Conservation (phyloP, 225 moss, liverwort and hornwort species). For the Marchantia polymorpha region DNA sequence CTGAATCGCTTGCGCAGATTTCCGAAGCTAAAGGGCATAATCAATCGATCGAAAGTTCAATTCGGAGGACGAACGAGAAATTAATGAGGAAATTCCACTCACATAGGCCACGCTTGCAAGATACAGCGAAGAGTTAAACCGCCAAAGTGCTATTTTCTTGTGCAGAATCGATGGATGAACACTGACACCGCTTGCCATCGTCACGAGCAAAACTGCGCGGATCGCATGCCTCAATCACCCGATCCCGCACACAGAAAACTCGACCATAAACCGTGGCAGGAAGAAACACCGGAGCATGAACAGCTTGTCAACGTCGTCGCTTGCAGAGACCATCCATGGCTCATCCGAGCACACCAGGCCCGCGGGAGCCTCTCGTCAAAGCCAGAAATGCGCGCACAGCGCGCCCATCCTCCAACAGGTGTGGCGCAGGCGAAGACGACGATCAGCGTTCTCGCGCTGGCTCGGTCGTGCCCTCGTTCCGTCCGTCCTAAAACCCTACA, state of each 20-base stretch:
- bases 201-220: slow-evolving; percentile 1
- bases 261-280: slow-evolving; percentile 12
- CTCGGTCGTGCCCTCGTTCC: background rate
- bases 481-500: background rate
- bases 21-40: background rate
- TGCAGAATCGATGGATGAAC: background rate
- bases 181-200: slow-evolving; percentile 17
- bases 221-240: slow-evolving; percentile 19
- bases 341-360: background rate
- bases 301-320: slow-evolving; percentile 16
- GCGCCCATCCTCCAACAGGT: background rate
- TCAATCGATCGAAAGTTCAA: background rate
- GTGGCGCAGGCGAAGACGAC: background rate
- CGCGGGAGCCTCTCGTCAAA: background rate
- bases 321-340: slow-evolving; percentile 19
- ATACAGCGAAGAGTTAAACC: background rate
- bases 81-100: background rate
- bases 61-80: background rate
- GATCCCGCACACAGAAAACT: slow-evolving; percentile 28
- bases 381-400: background rate
- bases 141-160: background rate
- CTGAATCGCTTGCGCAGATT: background rate
- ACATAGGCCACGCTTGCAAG: slow-evolving; percentile 3
- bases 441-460: background rate
- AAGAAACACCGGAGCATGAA: slow-evolving; percentile 21